Percentiles rank a stretch among this genome's conserved stretches.
Evolutionary conservation across 768 basidiomycete species (phyloP).

Genomic region (Boletales sp.): DNA sequence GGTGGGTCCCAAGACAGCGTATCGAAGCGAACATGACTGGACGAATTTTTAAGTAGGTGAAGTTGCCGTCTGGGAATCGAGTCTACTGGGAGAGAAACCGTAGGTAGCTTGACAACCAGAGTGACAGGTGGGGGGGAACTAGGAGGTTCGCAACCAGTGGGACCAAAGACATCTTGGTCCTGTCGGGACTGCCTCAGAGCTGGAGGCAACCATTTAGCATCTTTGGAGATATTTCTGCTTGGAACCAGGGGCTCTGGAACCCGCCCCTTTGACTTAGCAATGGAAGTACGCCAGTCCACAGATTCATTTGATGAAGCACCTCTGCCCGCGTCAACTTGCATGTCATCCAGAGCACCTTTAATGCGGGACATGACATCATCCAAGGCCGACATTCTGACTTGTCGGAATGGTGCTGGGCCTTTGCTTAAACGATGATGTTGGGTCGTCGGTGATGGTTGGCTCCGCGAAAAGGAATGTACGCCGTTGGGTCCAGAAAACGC

Average conservation of each 20-base stretch:
- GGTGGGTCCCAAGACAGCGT: constrained; percentile 71
- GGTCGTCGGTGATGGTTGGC: constrained; percentile 13
- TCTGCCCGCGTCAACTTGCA: constrained; percentile 48
- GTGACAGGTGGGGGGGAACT: constrained; percentile 41
- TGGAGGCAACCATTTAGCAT: constrained; percentile 56
- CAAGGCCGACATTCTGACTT: constrained; percentile 66
- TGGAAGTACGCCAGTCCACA: constrained; percentile 19
- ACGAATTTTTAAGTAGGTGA: constrained; percentile 37
- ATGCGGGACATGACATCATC: constrained; percentile 85
- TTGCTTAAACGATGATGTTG: constrained; percentile 23
- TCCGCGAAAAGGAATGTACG: constrained; percentile 9
- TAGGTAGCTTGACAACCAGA: constrained; percentile 48
- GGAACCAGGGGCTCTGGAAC: constrained; percentile 13
- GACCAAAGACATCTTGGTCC: constrained; percentile 40
- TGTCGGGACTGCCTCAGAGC: constrained; percentile 38
- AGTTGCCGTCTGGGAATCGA: constrained; percentile 48
- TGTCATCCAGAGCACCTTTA: constrained; percentile 71
- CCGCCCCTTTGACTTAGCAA: constrained; percentile 20
- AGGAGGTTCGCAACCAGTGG: constrained; percentile 48
- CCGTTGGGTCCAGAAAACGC: constrained; percentile 19
- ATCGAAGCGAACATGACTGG: constrained; percentile 50
- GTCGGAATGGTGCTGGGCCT: constrained; percentile 34
- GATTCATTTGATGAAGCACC: constrained; percentile 13
- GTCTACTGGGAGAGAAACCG: constrained; percentile 38
- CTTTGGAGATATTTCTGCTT: constrained; percentile 27